A percentile compares a stretch with the other conserved stretches of the same genome.
Evolutionary conservation across 805 yeast genomes (phyloP).

Genomic region (Nakazawaea wickerhamii): DNA sequence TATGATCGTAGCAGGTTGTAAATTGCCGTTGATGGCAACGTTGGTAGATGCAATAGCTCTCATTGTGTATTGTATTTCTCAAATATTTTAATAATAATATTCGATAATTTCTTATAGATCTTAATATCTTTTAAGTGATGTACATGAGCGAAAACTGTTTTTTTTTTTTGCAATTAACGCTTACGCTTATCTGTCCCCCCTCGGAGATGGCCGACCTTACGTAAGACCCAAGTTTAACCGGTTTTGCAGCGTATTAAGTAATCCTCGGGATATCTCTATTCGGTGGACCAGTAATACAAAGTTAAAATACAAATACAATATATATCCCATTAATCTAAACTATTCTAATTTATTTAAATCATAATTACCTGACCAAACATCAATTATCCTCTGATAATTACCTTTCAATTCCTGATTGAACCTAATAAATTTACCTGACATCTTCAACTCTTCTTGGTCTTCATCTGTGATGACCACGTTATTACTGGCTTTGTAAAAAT

Average conservation of each 20-base stretch:
- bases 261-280: no score
- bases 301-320: neutral
- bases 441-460: slow-evolving; percentile 1
- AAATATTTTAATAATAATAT: no score
- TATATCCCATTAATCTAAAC: neutral
- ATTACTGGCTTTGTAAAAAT: slow-evolving; percentile 1
- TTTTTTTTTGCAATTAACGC: no score
- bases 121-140: no score
- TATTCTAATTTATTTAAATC: neutral
- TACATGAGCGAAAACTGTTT: no score
- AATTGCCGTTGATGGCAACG: slow-evolving; percentile 44
- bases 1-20: slow-evolving; percentile 59
- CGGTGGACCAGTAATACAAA: no score
- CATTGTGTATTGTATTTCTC: no score
- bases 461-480: neutral
- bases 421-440: slow-evolving; percentile 1
- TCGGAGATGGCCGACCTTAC: no score
- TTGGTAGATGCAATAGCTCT: slow-evolving; percentile 57
- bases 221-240: no score
- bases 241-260: no score
- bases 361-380: neutral
- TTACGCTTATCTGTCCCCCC: no score
- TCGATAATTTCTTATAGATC: no score
- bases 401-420: neutral
- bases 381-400: neutral